phyloP scores from a whole-genome alignment of 176 grass and related monocot species.

The Alopecurus myosuroides region DNA sequence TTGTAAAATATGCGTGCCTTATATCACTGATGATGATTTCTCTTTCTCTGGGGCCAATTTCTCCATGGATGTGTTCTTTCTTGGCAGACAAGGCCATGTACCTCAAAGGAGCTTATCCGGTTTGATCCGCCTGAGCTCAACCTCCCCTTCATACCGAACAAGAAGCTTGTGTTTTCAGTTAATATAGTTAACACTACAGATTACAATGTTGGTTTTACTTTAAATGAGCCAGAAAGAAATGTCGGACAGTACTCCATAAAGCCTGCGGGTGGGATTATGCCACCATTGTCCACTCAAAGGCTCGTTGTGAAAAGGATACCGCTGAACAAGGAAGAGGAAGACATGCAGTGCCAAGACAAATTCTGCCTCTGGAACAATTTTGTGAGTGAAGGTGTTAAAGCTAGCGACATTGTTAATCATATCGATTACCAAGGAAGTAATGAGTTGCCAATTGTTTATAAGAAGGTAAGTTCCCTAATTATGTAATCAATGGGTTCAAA shows the following conservation, averaged over 20 bases:
- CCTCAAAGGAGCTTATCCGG: background rate
- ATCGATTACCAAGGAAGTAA: background rate
- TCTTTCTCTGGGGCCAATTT: background rate
- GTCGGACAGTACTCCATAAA: background rate
- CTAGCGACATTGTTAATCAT: background rate
- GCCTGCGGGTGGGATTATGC: background rate
- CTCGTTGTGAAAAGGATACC: background rate
- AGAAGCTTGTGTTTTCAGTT: background rate
- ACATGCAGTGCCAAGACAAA: background rate
- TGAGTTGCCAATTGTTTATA: background rate
- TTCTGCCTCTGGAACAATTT: background rate
- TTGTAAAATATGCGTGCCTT: too few relatives aligned
- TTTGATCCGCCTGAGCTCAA: background rate
- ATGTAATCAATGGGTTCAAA: background rate
- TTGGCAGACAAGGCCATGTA: background rate
- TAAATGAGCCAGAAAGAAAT: fast-evolving
- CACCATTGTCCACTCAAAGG: background rate
- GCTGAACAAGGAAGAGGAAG: background rate
- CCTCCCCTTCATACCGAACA: background rate
- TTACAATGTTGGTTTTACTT: background rate
- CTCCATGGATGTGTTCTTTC: background rate
- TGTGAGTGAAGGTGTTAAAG: background rate
- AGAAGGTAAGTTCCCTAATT: background rate
- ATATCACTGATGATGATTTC: background rate
- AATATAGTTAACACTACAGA: background rate